Evolutionary conservation across 345 rosid species (phyloP).

Genomic region (Aurinia saxatilis): DNA sequence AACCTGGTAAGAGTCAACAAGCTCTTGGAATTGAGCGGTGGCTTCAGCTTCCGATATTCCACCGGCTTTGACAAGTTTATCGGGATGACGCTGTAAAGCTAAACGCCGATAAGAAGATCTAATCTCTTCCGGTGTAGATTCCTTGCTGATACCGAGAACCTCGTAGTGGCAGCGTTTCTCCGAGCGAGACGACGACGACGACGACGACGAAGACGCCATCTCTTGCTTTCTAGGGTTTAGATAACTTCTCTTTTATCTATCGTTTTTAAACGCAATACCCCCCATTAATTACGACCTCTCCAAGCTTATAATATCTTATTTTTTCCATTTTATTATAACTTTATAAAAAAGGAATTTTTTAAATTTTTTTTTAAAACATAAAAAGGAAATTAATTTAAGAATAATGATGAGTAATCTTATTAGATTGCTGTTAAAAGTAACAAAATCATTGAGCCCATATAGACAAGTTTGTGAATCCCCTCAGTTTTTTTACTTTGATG

Average conservation of each 20-base stretch:
- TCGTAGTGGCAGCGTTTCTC: constrained; percentile 91
- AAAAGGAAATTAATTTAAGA: not conserved
- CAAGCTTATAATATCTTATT: not conserved
- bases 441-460: constrained; percentile 4
- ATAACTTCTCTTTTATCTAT: not conserved
- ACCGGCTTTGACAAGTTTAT: constrained; percentile 83
- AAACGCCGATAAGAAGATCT: constrained; percentile 71
- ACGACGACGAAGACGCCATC: constrained; percentile 43
- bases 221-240: constrained; percentile 14
- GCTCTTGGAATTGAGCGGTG: constrained; percentile 92
- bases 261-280: not conserved
- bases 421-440: constrained; percentile 9
- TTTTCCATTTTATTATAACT: too few species aligned
- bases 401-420: not conserved
- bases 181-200: constrained; percentile 42
- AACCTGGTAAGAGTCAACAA: constrained; percentile 74
- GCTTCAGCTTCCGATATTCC: constrained; percentile 71
- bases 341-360: too few species aligned
- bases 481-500: not conserved
- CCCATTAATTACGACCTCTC: not conserved
- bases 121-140: constrained; percentile 68
- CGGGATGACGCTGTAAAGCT: constrained; percentile 95
- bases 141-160: constrained; percentile 54
- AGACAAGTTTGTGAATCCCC: constrained; percentile 13
- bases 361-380: not conserved